Evolutionary conservation across 192 early-diverging fungal genomes (phyloP).

Genomic region (Geranomyces michiganensis): DNA sequence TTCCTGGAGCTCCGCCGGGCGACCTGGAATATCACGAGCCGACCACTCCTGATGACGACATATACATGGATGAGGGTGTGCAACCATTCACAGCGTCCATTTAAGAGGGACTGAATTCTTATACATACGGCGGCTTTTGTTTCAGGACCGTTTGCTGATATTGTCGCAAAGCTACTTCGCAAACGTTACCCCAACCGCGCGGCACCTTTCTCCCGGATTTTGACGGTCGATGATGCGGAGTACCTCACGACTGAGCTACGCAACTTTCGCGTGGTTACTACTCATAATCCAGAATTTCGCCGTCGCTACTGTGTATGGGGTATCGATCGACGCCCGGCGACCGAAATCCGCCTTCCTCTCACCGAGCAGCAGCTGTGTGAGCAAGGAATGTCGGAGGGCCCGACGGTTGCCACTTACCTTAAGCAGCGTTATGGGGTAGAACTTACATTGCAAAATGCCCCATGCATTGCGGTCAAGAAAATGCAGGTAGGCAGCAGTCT

Average conservation of each 20-base stretch:
- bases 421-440: background rate
- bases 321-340: background rate
- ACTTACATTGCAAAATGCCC: background rate
- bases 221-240: conserved; percentile 11
- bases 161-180: background rate
- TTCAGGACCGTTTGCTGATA: background rate
- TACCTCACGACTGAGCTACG: conserved; percentile 25
- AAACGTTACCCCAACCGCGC: conserved; percentile 8
- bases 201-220: background rate
- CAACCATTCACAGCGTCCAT: too few relatives aligned
- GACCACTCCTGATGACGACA: too few relatives aligned
- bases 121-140: too few relatives aligned
- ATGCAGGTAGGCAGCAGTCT: background rate
- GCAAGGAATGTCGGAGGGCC: background rate
- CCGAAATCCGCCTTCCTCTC: background rate
- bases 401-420: conserved; percentile 15
- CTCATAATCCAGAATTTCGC: conserved; percentile 17
- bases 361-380: background rate
- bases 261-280: conserved; percentile 8
- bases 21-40: too few relatives aligned
- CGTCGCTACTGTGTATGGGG: conserved; percentile 18
- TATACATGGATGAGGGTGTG: too few relatives aligned
- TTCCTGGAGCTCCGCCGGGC: too few relatives aligned
- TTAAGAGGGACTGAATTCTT: too few relatives aligned
- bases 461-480: conserved; percentile 22